Percentiles rank a stretch among this genome's conserved stretches.
Conservation (phyloP, 495 filamentous ascomycete species). For the Chaetomium cochliodes region DNA sequence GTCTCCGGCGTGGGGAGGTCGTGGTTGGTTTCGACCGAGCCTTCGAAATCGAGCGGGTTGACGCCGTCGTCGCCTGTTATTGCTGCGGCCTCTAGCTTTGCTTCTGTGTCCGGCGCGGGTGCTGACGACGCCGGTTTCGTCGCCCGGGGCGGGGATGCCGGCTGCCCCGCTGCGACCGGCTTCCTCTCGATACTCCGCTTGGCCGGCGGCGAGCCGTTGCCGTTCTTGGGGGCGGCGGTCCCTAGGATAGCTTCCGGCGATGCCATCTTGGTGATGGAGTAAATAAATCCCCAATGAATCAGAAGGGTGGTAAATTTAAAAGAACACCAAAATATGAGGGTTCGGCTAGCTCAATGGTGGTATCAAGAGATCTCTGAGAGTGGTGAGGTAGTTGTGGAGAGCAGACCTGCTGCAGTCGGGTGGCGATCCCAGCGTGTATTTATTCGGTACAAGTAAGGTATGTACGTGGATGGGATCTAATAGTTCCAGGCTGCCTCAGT, state of each 20-base stretch:
- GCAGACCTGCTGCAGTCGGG: too few relatives aligned
- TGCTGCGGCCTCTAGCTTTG: background rate
- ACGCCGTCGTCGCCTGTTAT: slow-evolving; percentile 17
- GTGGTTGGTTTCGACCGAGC: slow-evolving; percentile 51
- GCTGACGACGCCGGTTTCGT: background rate
- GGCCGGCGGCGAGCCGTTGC: background rate
- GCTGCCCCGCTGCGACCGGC: background rate
- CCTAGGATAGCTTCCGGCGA: slow-evolving; percentile 3
- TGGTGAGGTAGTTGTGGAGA: too few relatives aligned
- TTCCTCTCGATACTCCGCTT: background rate
- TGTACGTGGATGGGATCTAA: background rate
- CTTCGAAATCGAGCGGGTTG: slow-evolving; percentile 45
- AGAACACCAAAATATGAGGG: too few relatives aligned
- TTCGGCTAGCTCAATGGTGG: background rate
- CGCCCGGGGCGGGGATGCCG: slow-evolving; percentile 1
- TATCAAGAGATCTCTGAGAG: background rate
- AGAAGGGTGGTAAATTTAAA: background rate
- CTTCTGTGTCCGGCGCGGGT: background rate
- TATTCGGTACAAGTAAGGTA: background rate
- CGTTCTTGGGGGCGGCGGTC: background rate
- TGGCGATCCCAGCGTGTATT: too few relatives aligned
- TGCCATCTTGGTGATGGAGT: background rate
- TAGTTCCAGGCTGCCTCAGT: background rate
- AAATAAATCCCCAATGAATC: background rate
- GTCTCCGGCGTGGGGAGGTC: slow-evolving; percentile 51